Evolutionary conservation across 208 protist species (phyloP).

Genomic region (Phytomonas serpens): DNA sequence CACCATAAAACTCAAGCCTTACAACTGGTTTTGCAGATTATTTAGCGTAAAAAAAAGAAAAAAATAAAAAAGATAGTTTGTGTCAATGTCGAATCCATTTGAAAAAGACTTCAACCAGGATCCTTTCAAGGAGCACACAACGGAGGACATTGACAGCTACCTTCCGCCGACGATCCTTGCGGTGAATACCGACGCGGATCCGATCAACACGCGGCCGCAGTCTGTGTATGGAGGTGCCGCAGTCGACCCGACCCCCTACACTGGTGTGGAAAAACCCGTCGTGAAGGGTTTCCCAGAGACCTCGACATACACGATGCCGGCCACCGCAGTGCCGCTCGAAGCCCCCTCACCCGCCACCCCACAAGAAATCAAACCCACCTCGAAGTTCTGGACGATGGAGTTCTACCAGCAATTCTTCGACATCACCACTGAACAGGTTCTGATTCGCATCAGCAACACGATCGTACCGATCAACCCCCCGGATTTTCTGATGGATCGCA

Average conservation of each 20-base stretch:
- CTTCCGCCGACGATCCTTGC: neutral
- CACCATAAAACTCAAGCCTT: neutral
- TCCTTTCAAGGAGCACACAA: constrained; percentile 41
- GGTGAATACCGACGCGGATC: constrained; percentile 8
- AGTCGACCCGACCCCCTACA: constrained; percentile 9
- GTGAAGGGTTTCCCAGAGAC: constrained; percentile 4
- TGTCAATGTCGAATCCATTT: constrained; percentile 51
- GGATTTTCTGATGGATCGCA: constrained; percentile 72
- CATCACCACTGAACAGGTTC: constrained; percentile 74
- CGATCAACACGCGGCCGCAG: constrained; percentile 2
- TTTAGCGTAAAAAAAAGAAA: constrained; percentile 9
- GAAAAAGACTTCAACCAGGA: constrained; percentile 28
- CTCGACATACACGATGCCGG: neutral
- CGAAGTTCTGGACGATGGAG: constrained; percentile 71
- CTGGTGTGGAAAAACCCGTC: constrained; percentile 3
- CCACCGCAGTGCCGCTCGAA: constrained; percentile 5
- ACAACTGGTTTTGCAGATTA: neutral
- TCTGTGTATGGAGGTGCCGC: constrained; percentile 5
- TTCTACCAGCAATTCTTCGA: constrained; percentile 91
- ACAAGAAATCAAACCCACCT: constrained; percentile 18
- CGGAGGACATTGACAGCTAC: constrained; percentile 8
- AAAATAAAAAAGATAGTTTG: constrained; percentile 1
- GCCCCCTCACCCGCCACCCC: neutral
- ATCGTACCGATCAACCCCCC: constrained; percentile 63
- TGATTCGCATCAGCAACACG: constrained; percentile 60